Percentiles rank a stretch among this genome's conserved stretches.
phyloP scores from a whole-genome alignment of 345 rosid species.

The Aurinia saxatilis region DNA sequence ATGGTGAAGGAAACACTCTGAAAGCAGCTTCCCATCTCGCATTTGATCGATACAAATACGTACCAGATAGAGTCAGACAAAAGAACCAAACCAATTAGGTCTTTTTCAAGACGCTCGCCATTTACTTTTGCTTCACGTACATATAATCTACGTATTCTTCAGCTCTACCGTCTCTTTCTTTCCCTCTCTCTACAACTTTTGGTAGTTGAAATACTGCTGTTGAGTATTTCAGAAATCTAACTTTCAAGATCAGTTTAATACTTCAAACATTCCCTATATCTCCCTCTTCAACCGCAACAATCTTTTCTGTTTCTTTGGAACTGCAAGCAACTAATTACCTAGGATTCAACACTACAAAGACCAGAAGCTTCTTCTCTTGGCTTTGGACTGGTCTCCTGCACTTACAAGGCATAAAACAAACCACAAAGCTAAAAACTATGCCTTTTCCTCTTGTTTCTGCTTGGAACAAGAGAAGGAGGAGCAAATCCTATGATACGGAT shows the following conservation, averaged over 20 bases:
- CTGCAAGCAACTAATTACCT: constrained; percentile 6
- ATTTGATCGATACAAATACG: neutral
- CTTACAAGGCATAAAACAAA: neutral
- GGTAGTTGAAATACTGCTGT: constrained; percentile 47
- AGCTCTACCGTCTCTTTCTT: constrained; percentile 28
- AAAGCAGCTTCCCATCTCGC: constrained; percentile 49
- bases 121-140: constrained; percentile 66
- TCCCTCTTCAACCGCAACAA: constrained; percentile 9
- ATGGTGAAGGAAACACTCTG: constrained; percentile 26
- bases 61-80: constrained; percentile 10
- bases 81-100: constrained; percentile 21
- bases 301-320: constrained; percentile 25
- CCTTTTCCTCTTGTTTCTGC: constrained; percentile 84
- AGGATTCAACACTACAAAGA: neutral
- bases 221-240: constrained; percentile 40
- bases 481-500: constrained; percentile 75
- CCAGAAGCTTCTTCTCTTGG: constrained; percentile 11
- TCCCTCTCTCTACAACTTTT: constrained; percentile 6
- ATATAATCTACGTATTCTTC: constrained; percentile 32
- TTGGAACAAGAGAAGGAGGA: constrained; percentile 91
- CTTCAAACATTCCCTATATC: constrained; percentile 18
- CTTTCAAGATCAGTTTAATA: constrained; percentile 20
- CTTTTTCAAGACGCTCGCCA: constrained; percentile 20
- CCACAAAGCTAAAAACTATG: constrained; percentile 32
- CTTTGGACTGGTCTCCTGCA: constrained; percentile 4